phyloP scores from a whole-genome alignment of 2,329 filamentous ascomycete genomes.

The Diaporthe citrichinensis region DNA sequence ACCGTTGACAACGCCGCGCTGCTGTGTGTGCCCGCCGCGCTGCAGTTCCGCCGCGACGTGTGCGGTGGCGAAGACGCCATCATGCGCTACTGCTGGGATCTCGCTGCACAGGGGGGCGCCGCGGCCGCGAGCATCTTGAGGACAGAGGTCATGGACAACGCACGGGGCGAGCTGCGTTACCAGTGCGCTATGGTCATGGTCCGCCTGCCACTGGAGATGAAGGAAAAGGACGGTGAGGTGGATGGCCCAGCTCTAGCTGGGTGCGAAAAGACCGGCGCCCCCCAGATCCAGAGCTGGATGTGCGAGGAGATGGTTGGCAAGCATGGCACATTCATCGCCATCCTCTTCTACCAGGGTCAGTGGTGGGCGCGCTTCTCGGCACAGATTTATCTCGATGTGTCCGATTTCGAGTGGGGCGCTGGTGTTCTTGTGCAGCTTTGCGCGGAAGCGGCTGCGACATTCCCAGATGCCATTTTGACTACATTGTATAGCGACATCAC shows the following conservation, averaged over 20 bases:
- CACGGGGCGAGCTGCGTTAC: conserved; percentile 68
- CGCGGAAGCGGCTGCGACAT: background rate
- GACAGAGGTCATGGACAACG: conserved; percentile 81
- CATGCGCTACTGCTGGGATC: conserved; percentile 70
- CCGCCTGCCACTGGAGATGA: conserved; percentile 72
- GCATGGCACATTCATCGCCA: conserved; percentile 78
- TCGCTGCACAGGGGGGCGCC: conserved; percentile 75
- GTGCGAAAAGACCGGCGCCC: background rate
- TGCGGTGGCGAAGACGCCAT: conserved; percentile 83
- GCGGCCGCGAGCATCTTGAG: conserved; percentile 73
- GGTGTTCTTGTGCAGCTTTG: conserved; percentile 66
- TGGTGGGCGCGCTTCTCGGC: conserved; percentile 82
- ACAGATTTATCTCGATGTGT: conserved; percentile 85
- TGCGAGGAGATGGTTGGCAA: conserved; percentile 64
- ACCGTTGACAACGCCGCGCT: conserved; percentile 81
- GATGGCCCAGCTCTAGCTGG: background rate
- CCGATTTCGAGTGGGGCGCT: conserved; percentile 81
- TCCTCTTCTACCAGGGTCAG: conserved; percentile 71
- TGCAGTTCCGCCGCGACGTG: conserved; percentile 77
- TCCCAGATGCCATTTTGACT: background rate
- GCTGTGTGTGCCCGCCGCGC: conserved; percentile 78
- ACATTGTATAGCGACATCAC: too few species aligned
- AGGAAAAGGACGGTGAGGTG: conserved; percentile 28
- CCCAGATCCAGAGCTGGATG: conserved; percentile 66
- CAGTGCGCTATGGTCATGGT: conserved; percentile 81